phyloP scores from a whole-genome alignment of 345 rosid genomes.

The Arabidopsis thaliana region DNA sequence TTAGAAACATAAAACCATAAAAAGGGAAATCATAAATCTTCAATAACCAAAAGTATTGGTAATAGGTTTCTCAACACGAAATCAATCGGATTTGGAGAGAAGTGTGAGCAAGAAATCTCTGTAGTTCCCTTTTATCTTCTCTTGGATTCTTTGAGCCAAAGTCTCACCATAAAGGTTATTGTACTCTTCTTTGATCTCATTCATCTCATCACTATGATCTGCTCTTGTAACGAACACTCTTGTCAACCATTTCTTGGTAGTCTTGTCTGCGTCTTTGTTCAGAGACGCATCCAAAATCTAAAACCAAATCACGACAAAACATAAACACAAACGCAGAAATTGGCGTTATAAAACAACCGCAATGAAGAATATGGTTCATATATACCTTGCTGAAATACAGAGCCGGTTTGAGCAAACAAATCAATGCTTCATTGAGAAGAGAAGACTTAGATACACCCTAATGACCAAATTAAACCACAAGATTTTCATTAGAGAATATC shows the following conservation, averaged over 20 bases:
- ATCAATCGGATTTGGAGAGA: conserved; percentile 54
- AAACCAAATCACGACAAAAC: conserved; percentile 21
- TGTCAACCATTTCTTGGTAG: conserved; percentile 64
- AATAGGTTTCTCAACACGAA: not conserved
- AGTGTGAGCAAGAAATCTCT: conserved; percentile 72
- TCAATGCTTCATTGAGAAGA: conserved; percentile 56
- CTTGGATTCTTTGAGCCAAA: conserved; percentile 56
- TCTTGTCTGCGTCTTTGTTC: conserved; percentile 55
- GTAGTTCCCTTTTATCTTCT: conserved; percentile 70
- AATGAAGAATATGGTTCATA: conserved; percentile 5
- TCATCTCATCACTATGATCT: conserved; percentile 57
- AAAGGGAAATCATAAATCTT: conserved; percentile 5
- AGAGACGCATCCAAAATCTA: conserved; percentile 71
- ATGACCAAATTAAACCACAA: conserved; percentile 27
- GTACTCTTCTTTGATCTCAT: conserved; percentile 60
- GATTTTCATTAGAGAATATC: not conserved
- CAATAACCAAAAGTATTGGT: not conserved
- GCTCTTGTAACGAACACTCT: conserved; percentile 78
- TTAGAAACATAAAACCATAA: conserved; percentile 18
- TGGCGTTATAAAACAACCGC: not conserved
- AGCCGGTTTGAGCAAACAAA: conserved; percentile 68
- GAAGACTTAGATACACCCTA: conserved; percentile 60
- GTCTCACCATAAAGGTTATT: conserved; percentile 51
- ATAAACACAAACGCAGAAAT: not conserved
- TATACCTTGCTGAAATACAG: conserved; percentile 72